Evolutionary conservation across 2,329 filamentous ascomycete species (phyloP).

Genomic region (Ophiostoma tasmaniense): DNA sequence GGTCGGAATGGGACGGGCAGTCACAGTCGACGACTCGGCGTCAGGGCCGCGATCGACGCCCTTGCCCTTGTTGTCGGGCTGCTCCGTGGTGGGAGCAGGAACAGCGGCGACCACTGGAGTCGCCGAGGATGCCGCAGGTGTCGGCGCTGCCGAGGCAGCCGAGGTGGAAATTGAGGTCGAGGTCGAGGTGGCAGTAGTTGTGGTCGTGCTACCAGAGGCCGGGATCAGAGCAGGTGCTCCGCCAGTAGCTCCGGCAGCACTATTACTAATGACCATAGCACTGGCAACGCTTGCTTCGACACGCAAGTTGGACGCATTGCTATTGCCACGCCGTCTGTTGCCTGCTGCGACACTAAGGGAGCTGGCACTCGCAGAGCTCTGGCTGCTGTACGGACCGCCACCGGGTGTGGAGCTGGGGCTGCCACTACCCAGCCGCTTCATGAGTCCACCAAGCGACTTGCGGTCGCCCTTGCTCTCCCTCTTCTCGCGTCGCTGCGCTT

Average conservation of each 20-base stretch:
- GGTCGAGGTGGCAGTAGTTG: background rate
- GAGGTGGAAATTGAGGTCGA: background rate
- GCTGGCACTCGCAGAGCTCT: constrained; percentile 52
- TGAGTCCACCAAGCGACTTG: constrained; percentile 44
- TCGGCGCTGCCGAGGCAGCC: constrained; percentile 23
- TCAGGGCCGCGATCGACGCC: constrained; percentile 48
- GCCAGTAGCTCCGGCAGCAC: constrained; percentile 24
- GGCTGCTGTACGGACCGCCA: constrained; percentile 29
- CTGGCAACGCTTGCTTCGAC: constrained; percentile 34
- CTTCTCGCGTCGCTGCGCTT: constrained; percentile 77
- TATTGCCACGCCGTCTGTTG: constrained; percentile 48
- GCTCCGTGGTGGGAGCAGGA: background rate
- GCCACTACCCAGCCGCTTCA: constrained; percentile 25
- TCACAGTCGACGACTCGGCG: constrained; percentile 23
- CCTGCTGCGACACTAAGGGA: constrained; percentile 57
- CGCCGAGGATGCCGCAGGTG: constrained; percentile 26
- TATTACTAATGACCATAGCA: constrained; percentile 28
- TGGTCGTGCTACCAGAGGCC: background rate
- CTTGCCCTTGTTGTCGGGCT: constrained; percentile 51
- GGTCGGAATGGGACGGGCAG: constrained; percentile 36
- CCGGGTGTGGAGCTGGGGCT: constrained; percentile 30
- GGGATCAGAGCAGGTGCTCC: background rate
- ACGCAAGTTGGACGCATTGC: constrained; percentile 50
- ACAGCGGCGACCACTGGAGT: background rate
- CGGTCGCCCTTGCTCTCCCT: constrained; percentile 65